Evolutionary conservation across 176 grass and related monocot genomes (phyloP), one percentile per base, ranked within the genome.

Genomic region (Juncus inflexus): DNA sequence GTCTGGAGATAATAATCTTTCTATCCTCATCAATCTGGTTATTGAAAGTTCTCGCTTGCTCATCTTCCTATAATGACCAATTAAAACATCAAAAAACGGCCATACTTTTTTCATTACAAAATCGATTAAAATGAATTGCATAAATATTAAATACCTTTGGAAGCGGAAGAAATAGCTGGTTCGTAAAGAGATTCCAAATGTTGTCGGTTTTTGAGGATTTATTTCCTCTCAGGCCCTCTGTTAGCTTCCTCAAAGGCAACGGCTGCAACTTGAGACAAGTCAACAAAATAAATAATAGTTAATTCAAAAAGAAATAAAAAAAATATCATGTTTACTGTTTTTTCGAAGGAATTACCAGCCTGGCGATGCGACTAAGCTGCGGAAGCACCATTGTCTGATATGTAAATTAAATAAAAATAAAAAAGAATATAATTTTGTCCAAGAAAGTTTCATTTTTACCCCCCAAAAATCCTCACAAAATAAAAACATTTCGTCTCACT

Each of bases 11-110:
- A 63, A 95, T 95, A 51, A 95, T 95, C 77, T 83, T 95, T 59
- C 87, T 84, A 77, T 95, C 91, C 65, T 90, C 91, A 65, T 95
- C 78, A 11, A 95, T 90, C 52, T 95, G 83, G 55, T 90, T 95
- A 71, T 87, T 83, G 56, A 95, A 95, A 80, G 79, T 58, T 69
- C 73, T 75, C 35, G 86, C 76, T 63, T 85, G 78, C 54, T 90
- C 81, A 5, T 80, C 86, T 85, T 90, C 91, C 91, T 95, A 81
- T 55, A 8, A 60, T 58, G 61, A 55, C 3, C 73, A 78, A 7
- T 19, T 4, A 38, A 38, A 40, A 66, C 58, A 52, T 45, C n/a
- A 61, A 78, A 12, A 28, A 28, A 28, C 19, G 19, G 1, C 19
- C 19, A 28, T 28, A 28, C 19, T 28, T 28, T 28, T 28, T 28